Base-by-base conservation (phyloP, 192 early-diverging fungal species). In the Kickxella alabastrina region DNA sequence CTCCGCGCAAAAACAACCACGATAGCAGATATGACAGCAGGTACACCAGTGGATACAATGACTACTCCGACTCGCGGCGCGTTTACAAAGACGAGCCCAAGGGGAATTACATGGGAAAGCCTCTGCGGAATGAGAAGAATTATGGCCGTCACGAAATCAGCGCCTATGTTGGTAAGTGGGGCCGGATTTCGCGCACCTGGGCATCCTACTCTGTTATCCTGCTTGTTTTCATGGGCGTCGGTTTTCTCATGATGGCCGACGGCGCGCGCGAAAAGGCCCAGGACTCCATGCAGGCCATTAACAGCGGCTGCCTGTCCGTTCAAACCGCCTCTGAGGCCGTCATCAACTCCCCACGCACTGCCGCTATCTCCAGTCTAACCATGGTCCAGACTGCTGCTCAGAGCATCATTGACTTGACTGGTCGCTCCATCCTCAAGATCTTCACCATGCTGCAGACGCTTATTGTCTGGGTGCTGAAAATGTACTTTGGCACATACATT, bases 401-500 rank as follows among this genome's bases (percentile, higher is more conserved):
- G 32, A 18, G 40, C 14, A 18, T 63, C 13, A 39, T 73, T 26
- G 34, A 52, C 35, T n/a, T 45, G 0, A 41, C 61, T 2, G 48
- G 27, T 12, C 32, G 48, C 31, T 44, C 58, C 17, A 48, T 73
- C 26, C 50, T 39, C 32, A 59, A 44, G 19, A 43, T 65, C 22
- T 10, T 73, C 26, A 48, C 38, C 22, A 49, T 65, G 26, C 37
- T 73, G 8, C 34, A 59, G 32, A 37, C 41, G 36, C 52, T 73
- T 22, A 65, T 73, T 24, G 49, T 57, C 4, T 59, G 51, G 57
- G 39, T 73, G 13, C 62, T 73, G 15, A 56, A 60, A 21, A 45
- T 73, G 34, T 73, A 65, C 34, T 9, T 73, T n/a, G 69, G 69
- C 21, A 73, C 62, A 24, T 65, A 49, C 17, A 65, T 73, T 21